A percentile compares a stretch with the other conserved stretches of the same genome.
Evolutionary conservation across 73 alveolate species (phyloP).

Genomic region (Uronychia setigera): DNA sequence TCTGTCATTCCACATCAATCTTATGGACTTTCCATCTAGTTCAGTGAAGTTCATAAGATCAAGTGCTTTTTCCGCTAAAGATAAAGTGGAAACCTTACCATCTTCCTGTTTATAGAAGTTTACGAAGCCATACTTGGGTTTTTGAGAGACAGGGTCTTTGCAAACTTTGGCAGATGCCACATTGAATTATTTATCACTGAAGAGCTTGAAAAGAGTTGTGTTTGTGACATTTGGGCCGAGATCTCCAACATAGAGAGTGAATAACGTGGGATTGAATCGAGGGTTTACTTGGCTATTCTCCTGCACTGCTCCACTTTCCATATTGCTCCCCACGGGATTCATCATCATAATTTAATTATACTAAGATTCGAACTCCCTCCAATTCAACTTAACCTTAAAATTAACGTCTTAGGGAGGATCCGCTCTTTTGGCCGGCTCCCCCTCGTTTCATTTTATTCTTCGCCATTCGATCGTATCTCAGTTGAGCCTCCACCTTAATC

Average conservation of each 20-base stretch:
- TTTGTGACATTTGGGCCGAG: background rate
- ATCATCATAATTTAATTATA: background rate
- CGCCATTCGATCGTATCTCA: slow-evolving; percentile 64
- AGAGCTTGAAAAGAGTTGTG: background rate
- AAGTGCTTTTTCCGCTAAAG: background rate
- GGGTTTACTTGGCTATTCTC: background rate
- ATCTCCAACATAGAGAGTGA: background rate
- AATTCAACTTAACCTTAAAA: background rate
- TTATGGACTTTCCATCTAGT: background rate
- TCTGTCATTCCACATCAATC: slow-evolving; percentile 1
- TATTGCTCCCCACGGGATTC: background rate
- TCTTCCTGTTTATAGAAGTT: background rate
- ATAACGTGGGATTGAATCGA: background rate
- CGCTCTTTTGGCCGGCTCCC: background rate
- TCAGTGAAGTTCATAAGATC: background rate
- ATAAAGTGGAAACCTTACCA: background rate
- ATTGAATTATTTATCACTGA: background rate
- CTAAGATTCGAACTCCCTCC: background rate
- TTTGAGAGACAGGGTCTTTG: background rate
- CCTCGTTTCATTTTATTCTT: slow-evolving; percentile 47
- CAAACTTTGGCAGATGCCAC: background rate
- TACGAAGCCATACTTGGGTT: background rate
- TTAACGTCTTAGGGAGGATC: background rate
- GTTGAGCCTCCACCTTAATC: slow-evolving; percentile 61
- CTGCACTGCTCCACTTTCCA: background rate